Evolutionary conservation across 2,329 filamentous ascomycete genomes (phyloP), one percentile per base, ranked within the genome.

Genomic region (Macroventuria anomochaeta): DNA sequence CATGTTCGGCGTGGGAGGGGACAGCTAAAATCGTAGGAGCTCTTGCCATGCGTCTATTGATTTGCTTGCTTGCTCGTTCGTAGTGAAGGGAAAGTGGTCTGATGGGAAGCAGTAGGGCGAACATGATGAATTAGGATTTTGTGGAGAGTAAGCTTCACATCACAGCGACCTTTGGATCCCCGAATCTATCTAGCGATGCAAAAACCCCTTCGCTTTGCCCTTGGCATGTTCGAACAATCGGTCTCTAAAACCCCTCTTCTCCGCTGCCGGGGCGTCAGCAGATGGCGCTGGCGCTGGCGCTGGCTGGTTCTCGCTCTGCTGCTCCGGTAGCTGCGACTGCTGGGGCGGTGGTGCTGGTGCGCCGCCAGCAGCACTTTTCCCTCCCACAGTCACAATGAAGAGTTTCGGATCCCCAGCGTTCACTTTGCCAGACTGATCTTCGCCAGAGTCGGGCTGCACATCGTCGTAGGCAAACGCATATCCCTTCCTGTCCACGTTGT

Each of bases 381-480:
- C 51, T 11, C 51, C 51, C 3, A 53, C 51, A 2, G 23, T 38
- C 1, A 53, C 44, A 4, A 48, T 23, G 12, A 47, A 48, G 7
- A 53, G 5, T 20, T 53, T 41, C 6, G 51, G 51, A 23, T 53
- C 51, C 15, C 51, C 51, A 6, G 51, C 43, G 7, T 53, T 53
- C 33, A 53, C 51, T 18, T 53, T 53, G 0, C 51, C 51, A 7
- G 42, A 47, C 17, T 53, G 51, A 7, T 53, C 51, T 2, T 28
- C 51, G 11, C 51, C 51, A 7, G 20, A 17, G 8, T 48, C 38
- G 3, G 38, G 38, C 43, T 53, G 43, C 5, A 53, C 51, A 11
- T 53, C 51, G 21, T 53, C 51, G 15, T 53, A 53, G 8, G 51
- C 51, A 20, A 53, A 53, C 1, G 51, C 51, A 18, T 53, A 53